Percentiles rank a stretch among this genome's conserved stretches.
Evolutionary conservation across 169 alveolate species (phyloP).

Genomic region (Plasmodium gonderi): DNA sequence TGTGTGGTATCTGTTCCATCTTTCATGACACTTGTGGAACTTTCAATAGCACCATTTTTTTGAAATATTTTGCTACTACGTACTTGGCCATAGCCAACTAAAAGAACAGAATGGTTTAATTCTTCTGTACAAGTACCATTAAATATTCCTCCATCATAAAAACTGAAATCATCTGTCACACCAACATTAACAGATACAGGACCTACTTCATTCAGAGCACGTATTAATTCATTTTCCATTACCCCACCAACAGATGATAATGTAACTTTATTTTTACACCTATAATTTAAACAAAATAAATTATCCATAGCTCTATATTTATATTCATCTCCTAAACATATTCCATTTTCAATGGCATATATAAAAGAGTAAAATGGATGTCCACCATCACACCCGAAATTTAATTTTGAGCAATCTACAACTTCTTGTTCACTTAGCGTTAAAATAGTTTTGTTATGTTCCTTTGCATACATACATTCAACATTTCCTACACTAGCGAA

Average conservation of each 20-base stretch:
- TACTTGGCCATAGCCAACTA: constrained; percentile 88
- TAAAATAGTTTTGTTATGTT: constrained; percentile 40
- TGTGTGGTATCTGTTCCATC: neutral
- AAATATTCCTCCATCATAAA: constrained; percentile 86
- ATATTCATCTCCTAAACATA: constrained; percentile 79
- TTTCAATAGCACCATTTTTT: constrained; percentile 16
- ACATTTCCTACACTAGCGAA: constrained; percentile 86
- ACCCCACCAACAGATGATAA: constrained; percentile 69
- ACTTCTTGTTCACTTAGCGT: constrained; percentile 91
- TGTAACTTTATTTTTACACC: constrained; percentile 63
- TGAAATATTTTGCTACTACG: constrained; percentile 13
- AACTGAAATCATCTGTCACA: constrained; percentile 87
- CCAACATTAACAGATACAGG: constrained; percentile 93
- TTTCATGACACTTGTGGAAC: neutral
- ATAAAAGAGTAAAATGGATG: constrained; percentile 85
- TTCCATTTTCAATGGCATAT: constrained; percentile 85
- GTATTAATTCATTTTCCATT: constrained; percentile 64
- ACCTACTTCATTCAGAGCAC: constrained; percentile 79
- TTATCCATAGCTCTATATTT: constrained; percentile 81
- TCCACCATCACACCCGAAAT: constrained; percentile 92
- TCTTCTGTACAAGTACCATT: constrained; percentile 80
- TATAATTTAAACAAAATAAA: constrained; percentile 66
- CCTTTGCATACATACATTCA: constrained; percentile 79
- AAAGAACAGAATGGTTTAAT: constrained; percentile 88
- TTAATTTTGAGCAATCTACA: constrained; percentile 85